Base-by-base conservation (phyloP, 106 monocot genomes). In the Triglochin maritima region DNA sequence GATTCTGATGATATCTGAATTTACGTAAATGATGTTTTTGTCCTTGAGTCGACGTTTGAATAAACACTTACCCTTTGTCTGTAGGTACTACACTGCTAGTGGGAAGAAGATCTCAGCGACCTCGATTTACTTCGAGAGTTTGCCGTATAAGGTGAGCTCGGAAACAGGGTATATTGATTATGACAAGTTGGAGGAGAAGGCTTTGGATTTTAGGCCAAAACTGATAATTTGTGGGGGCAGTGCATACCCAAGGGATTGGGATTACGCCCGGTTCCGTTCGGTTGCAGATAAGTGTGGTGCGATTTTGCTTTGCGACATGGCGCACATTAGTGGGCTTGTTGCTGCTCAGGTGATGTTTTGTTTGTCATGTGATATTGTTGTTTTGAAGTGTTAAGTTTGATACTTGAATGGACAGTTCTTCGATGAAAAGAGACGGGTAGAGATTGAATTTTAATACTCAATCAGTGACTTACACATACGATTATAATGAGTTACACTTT, bases 61-160 rank as follows among this genome's bases (percentile, higher is more conserved):
- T 29, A 29, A 29, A 29, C 29, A 29, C 29, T 29, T 29, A 29
- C 29, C 29, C 29, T 29, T 29, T 29, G 29, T 29, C 29, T 29
- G 29, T 29, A 29, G 29, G 29, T 92, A 92, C 75, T 84, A 87
- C 58, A 92, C 92, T 3, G 64, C 92, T 15, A 79, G 92, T 1
- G 92, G 92, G 70, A 92, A 92, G 79, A 92, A 87, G 81, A 92
- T 92, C 67, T 92, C 92, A 0, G 92, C 85, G 46, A 87, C 92
- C 14, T 92, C 92, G 13, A 92, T 92, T 50, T 92, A 87, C 68
- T 92, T 92, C 50, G 92, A 92, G 82, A 82, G 82, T 53, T 74
- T 92, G 67, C 92, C 92, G 1, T 92, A 92, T 51, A 92, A 92
- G 82, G 92, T 92, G 65, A 87, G 77, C 73, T 17, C 78, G 4